Evolutionary conservation across 106 monocot species (phyloP).

Genomic region (Gastrodia elata): DNA sequence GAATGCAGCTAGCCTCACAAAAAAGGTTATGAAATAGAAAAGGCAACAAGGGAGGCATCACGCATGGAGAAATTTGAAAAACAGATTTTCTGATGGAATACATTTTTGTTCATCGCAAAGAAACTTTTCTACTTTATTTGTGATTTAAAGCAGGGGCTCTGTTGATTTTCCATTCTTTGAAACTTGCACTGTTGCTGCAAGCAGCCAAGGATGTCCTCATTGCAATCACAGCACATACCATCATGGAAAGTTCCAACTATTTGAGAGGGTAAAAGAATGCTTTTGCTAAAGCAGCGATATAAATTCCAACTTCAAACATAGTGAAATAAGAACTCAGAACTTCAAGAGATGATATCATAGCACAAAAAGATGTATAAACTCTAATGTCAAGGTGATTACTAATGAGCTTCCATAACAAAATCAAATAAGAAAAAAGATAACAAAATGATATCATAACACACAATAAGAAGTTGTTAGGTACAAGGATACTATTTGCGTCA

Average conservation of each 20-base stretch:
- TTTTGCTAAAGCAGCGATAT: neutral
- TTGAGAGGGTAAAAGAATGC: neutral
- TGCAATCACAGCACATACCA: neutral
- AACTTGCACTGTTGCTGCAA: neutral
- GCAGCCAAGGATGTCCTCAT: neutral
- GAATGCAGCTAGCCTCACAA: neutral
- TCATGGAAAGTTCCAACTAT: neutral
- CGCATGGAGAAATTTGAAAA: neutral
- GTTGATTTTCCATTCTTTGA: neutral
- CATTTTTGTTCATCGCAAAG: conserved; percentile 13
- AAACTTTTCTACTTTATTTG: neutral
- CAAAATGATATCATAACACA: neutral
- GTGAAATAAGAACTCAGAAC: neutral
- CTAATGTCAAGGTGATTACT: no score
- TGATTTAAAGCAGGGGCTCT: neutral
- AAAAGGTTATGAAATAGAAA: neutral
- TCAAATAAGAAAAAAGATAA: no score
- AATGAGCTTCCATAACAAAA: no score
- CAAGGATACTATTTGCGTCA: no score
- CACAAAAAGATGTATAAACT: no score
- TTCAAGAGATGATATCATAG: neutral
- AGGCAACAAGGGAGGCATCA: neutral
- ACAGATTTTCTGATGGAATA: conserved; percentile 13
- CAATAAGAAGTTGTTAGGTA: no score
- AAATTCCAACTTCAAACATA: neutral